A percentile compares a stretch with the other conserved stretches of the same genome.
These are phyloP conservation scores for Juglanconis juglandina DNA, from an alignment of 2,329 filamentous ascomycete species.

Conservation along the genomic window DNA sequence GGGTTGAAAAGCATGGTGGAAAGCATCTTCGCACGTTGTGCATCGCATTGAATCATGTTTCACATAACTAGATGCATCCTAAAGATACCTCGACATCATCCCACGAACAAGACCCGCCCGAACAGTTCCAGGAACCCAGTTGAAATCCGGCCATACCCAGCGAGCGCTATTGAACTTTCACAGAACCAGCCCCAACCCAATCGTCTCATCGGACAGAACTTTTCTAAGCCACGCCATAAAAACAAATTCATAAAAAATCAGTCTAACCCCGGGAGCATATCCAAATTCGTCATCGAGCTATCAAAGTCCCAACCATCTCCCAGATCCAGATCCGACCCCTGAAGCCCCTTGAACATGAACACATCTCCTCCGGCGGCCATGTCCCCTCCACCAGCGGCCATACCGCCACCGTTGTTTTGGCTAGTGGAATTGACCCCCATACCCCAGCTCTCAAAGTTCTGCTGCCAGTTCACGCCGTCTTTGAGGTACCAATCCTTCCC, in stretches of 20 bases:
- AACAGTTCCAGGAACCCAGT: not conserved
- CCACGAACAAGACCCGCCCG: no score
- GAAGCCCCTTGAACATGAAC: conserved; percentile 28
- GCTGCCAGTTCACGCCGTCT: conserved; percentile 56
- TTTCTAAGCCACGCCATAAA: not conserved
- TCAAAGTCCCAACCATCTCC: conserved; percentile 25
- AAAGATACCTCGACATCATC: no score
- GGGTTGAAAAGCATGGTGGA: not conserved
- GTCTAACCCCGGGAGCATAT: conserved; percentile 27
- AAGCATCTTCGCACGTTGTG: not conserved
- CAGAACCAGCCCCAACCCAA: not conserved
- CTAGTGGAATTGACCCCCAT: conserved; percentile 23
- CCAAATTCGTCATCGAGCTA: conserved; percentile 24
- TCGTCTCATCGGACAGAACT: not conserved
- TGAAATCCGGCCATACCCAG: not conserved
- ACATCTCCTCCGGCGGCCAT: conserved; percentile 18
- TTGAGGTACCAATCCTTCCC: conserved; percentile 56
- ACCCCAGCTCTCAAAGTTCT: conserved; percentile 55
- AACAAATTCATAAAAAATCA: conserved; percentile 9
- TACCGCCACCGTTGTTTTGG: not conserved
- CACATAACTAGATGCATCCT: no score
- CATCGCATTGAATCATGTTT: not conserved
- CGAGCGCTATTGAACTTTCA: not conserved
- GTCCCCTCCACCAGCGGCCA: conserved; percentile 13
- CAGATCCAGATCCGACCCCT: conserved; percentile 14